Percentiles rank a stretch among this genome's conserved stretches.
These are phyloP conservation scores for Monosporascus sp. DNA, from an alignment of 2,329 filamentous ascomycete genomes.

Conservation along the genomic window DNA sequence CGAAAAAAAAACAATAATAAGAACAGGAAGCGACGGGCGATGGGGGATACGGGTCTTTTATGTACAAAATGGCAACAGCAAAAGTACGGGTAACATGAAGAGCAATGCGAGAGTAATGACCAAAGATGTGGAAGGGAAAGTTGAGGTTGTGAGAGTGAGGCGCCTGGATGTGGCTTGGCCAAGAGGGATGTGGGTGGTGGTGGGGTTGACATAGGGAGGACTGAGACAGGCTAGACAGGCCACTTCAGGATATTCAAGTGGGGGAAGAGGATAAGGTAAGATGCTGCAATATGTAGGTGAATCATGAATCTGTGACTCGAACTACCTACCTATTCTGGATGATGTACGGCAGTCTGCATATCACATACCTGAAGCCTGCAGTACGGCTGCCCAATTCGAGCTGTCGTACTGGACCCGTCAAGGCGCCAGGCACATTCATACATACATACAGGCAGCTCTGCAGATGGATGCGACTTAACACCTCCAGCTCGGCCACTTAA, in stretches of 20 bases:
- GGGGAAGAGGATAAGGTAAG: background rate
- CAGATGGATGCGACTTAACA: background rate
- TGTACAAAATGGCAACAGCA: conserved; percentile 15
- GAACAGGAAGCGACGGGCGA: background rate
- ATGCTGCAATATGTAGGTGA: conserved; percentile 7
- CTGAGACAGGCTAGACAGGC: background rate
- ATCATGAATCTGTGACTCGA: conserved; percentile 14
- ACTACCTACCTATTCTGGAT: background rate
- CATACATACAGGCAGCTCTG: background rate
- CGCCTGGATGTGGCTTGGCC: conserved; percentile 23
- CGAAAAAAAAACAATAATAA: conserved; percentile 3
- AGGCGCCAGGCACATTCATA: conserved; percentile 1
- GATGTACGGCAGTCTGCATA: conserved; percentile 3
- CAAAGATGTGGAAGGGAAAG: conserved; percentile 13
- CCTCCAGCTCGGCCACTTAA: background rate
- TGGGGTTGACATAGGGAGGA: conserved; percentile 4
- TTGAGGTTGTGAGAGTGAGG: conserved; percentile 25
- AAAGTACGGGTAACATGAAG: conserved; percentile 9
- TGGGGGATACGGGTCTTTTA: conserved; percentile 10
- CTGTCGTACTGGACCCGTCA: background rate
- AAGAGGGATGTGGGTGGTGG: conserved; percentile 13
- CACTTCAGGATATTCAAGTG: too few relatives aligned
- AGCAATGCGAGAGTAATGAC: conserved; percentile 15
- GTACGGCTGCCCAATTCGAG: conserved; percentile 1
- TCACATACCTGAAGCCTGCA: conserved; percentile 1